Evolutionary conservation across 257 asterid species (phyloP).

Genomic region (Lantana camara): DNA sequence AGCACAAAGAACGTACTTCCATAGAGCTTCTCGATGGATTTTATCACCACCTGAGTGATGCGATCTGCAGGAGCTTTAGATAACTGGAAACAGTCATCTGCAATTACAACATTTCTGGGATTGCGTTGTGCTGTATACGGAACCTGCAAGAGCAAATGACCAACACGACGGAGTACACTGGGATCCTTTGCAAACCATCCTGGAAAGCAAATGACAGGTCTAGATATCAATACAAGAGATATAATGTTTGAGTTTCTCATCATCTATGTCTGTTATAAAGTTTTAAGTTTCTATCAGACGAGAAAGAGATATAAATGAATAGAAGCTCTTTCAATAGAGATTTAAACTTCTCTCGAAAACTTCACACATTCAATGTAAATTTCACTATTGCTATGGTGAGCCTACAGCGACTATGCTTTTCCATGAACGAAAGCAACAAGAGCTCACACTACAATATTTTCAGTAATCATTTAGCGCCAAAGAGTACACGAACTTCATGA

Average conservation of each 20-base stretch:
- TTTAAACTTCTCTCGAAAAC: conserved; percentile 10
- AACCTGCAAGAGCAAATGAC: conserved; percentile 84
- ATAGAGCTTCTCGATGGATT: conserved; percentile 74
- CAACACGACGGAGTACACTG: conserved; percentile 81
- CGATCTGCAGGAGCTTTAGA: conserved; percentile 60
- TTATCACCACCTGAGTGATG: conserved; percentile 61
- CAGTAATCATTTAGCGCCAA: conserved; percentile 11
- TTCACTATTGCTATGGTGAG: neutral
- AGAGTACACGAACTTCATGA: conserved; percentile 11
- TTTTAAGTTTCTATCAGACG: neutral
- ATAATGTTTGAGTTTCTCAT: conserved; percentile 12
- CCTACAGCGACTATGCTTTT: neutral
- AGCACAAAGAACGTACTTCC: conserved; percentile 70
- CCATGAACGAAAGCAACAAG: neutral
- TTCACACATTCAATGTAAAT: neutral
- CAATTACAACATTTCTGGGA: conserved; percentile 77
- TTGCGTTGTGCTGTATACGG: conserved; percentile 71
- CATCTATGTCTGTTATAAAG: conserved; percentile 2
- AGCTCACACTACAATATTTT: conserved; percentile 2
- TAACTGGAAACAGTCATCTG: conserved; percentile 79
- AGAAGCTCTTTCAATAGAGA: conserved; percentile 5
- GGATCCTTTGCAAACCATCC: conserved; percentile 98
- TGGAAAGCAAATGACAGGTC: conserved; percentile 38
- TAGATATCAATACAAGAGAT: conserved; percentile 10
- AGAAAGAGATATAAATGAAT: neutral